phyloP scores from a whole-genome alignment of 164 flowering plant genomes.

The Tetrastigma voinierianum region DNA sequence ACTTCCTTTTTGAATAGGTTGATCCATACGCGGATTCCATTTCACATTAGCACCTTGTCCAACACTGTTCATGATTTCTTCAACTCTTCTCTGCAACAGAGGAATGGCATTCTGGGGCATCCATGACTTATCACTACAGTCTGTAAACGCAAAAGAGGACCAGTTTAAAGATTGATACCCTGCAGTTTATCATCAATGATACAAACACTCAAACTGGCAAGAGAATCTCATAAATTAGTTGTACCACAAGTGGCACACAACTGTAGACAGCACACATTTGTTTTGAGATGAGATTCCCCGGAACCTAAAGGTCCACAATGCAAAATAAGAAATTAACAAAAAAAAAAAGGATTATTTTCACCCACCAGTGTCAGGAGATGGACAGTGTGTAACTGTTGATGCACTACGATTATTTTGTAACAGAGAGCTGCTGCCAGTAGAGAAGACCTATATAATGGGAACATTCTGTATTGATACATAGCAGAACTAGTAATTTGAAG shows the following conservation, averaged over 20 bases:
- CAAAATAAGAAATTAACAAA: too few species aligned
- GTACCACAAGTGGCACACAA: neutral
- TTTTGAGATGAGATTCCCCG: too few species aligned
- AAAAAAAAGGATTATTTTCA: neutral
- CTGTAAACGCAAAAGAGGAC: conserved; percentile 9
- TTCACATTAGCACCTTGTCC: conserved; percentile 9
- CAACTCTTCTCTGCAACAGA: conserved; percentile 15
- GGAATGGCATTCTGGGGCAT: conserved; percentile 7
- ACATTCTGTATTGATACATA: neutral
- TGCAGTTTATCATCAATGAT: neutral
- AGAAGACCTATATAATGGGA: conserved; percentile 42
- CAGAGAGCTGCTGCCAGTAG: conserved; percentile 40
- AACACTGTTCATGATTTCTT: conserved; percentile 18
- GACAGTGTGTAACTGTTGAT: conserved; percentile 6
- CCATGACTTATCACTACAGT: conserved; percentile 6
- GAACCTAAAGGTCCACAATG: neutral
- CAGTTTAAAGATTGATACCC: too few species aligned
- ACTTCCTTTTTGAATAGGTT: conserved; percentile 1
- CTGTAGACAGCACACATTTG: too few species aligned
- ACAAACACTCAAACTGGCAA: neutral
- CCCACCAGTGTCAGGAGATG: conserved; percentile 26
- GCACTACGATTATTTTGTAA: conserved; percentile 14
- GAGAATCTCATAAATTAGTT: neutral
- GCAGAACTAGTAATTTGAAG: neutral
- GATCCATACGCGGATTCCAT: conserved; percentile 3